These are phyloP conservation scores for Cyclotella sp. DNA, from an alignment of 108 stramenopile species.

Conservation along the genomic window DNA sequence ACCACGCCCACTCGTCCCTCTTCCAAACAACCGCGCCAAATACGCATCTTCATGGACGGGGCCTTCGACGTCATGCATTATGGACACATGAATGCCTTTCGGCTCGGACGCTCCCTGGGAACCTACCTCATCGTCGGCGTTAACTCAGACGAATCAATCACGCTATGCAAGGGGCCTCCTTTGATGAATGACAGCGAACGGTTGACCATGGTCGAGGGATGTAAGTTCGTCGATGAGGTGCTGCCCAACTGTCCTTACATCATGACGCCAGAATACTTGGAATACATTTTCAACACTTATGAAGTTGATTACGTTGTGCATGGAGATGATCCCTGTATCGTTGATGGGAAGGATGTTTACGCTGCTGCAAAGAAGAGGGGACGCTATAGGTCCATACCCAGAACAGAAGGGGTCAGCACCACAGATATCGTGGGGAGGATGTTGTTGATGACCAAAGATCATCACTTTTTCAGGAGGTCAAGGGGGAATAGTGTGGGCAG, in stretches of 20 bases:
- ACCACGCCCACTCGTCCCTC: constrained; percentile 24
- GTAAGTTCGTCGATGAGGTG: constrained; percentile 99
- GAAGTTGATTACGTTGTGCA: constrained; percentile 96
- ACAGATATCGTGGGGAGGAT: constrained; percentile 99
- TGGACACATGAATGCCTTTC: constrained; percentile 99
- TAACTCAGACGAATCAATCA: constrained; percentile 95
- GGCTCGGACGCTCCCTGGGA: constrained; percentile 93
- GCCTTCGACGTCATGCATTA: constrained; percentile 99
- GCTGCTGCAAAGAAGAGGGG: constrained; percentile 82
- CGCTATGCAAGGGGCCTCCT: constrained; percentile 94
- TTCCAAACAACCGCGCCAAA: constrained; percentile 20
- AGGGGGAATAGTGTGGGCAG: constrained; percentile 40
- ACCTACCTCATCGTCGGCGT: constrained; percentile 97
- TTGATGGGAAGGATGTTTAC: constrained; percentile 93
- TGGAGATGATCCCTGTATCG: constrained; percentile 99
- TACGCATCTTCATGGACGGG: constrained; percentile 98
- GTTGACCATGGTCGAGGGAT: constrained; percentile 90
- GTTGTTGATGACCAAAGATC: constrained; percentile 91
- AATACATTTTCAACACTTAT: constrained; percentile 89
- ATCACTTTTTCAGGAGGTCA: constrained; percentile 66
- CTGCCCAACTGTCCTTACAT: constrained; percentile 96
- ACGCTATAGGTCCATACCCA: constrained; percentile 87
- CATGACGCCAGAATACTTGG: constrained; percentile 94
- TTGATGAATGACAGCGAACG: constrained; percentile 96
- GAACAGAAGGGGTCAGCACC: constrained; percentile 99